A percentile compares a stretch with the other conserved stretches of the same genome.
Conservation (phyloP, 1,284 basidiomycete genomes). For the Sanguinoderma infundibulare region DNA sequence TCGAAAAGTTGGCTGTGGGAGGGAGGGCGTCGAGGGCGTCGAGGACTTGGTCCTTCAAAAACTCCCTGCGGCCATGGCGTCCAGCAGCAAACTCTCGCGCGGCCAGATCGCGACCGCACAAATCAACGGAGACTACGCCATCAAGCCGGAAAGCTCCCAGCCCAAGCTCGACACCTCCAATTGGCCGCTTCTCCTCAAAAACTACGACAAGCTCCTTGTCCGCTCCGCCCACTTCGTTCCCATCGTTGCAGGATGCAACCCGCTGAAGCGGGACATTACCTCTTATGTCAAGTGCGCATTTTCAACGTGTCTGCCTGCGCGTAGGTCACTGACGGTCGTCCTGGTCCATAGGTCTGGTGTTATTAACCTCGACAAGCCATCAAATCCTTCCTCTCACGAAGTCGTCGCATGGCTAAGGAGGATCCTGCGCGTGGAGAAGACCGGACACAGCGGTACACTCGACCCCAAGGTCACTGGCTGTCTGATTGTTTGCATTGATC, state of each 20-base stretch:
- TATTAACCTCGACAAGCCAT: constrained; percentile 99
- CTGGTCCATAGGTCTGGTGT: constrained; percentile 79
- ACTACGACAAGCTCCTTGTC: constrained; percentile 96
- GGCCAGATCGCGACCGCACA: constrained; percentile 76
- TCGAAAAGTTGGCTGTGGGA: constrained; percentile 15
- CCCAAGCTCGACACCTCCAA: constrained; percentile 92
- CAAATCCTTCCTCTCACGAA: constrained; percentile 99
- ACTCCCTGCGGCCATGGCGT: constrained; percentile 45
- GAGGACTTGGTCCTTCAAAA: constrained; percentile 18
- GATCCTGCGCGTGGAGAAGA: constrained; percentile 97
- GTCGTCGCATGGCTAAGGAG: constrained; percentile 99
- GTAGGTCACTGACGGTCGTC: constrained; percentile 6
- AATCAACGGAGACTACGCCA: constrained; percentile 77
- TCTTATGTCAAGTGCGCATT: constrained; percentile 87
- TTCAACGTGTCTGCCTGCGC: not conserved
- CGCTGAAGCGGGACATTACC: constrained; percentile 91
- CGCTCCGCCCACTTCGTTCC: constrained; percentile 98
- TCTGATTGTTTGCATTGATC: constrained; percentile 98
- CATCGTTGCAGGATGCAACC: constrained; percentile 90
- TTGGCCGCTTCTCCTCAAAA: constrained; percentile 98
- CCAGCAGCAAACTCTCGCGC: constrained; percentile 54
- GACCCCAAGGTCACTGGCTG: constrained; percentile 99
- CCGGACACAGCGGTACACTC: constrained; percentile 96
- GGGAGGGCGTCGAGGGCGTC: not conserved
- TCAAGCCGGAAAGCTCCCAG: constrained; percentile 77